A percentile compares a stretch with the other conserved stretches of the same genome.
These are phyloP conservation scores for Thuja plicata DNA, from an alignment of 83 land plant genomes.

Conservation along the genomic window DNA sequence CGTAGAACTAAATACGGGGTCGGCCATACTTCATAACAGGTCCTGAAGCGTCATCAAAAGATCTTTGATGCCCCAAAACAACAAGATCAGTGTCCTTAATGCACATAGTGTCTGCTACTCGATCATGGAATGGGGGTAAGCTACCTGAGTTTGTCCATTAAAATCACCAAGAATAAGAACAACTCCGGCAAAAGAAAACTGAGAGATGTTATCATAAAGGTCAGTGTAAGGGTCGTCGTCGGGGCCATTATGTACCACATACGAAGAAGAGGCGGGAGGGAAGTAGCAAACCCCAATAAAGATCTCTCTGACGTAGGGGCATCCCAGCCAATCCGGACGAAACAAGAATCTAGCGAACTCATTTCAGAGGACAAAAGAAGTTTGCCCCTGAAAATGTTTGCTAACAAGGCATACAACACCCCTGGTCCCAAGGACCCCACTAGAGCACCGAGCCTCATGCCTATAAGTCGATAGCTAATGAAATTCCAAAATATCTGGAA, in stretches of 20 bases:
- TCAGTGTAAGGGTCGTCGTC: background rate
- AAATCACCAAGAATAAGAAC: background rate
- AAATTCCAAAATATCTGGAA: background rate
- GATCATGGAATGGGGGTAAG: background rate
- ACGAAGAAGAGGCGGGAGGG: background rate
- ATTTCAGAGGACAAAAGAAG: background rate
- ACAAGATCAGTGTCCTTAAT: background rate
- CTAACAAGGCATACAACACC: too few relatives aligned
- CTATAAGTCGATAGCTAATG: background rate
- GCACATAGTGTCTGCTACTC: background rate
- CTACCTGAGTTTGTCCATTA: background rate
- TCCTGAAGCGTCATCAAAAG: background rate
- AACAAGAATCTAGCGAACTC: background rate
- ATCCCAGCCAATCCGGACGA: background rate
- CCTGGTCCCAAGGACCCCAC: background rate
- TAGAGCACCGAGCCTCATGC: background rate
- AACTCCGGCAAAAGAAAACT: background rate
- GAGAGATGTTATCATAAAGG: background rate
- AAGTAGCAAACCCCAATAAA: background rate
- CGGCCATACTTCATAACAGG: background rate
- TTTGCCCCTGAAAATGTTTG: too few relatives aligned
- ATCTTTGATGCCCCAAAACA: background rate
- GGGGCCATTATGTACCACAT: background rate
- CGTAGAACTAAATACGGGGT: background rate
- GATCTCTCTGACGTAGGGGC: background rate